Evolutionary conservation across 345 rosid genomes (phyloP).

Genomic region (Lumnitzera racemosa): DNA sequence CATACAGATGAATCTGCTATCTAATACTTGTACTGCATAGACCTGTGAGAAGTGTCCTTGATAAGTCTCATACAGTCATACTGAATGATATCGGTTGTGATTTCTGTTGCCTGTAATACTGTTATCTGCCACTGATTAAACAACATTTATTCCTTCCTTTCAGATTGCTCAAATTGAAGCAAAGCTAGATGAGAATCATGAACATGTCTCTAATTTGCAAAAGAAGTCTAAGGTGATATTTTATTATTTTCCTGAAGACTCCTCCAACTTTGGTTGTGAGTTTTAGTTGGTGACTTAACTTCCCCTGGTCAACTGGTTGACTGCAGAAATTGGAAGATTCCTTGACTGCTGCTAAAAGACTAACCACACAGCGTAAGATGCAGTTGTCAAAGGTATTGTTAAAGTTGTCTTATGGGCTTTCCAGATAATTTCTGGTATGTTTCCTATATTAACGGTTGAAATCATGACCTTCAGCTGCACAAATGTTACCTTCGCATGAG

Average conservation of each 20-base stretch:
- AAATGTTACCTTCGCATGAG: conserved; percentile 58
- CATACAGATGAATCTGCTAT: too few relatives aligned
- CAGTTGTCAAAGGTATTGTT: conserved; percentile 57
- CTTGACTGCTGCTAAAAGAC: conserved; percentile 53
- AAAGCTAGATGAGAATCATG: conserved; percentile 39
- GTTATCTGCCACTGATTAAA: neutral
- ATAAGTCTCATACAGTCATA: too few relatives aligned
- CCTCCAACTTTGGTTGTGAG: too few relatives aligned
- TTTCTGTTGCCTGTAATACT: neutral
- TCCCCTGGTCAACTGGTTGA: neutral
- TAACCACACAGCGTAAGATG: conserved; percentile 45
- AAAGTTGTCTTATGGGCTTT: conserved; percentile 4
- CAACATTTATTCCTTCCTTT: conserved; percentile 9
- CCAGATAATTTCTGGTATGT: neutral
- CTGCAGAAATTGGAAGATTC: conserved; percentile 69
- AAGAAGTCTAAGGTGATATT: conserved; percentile 51
- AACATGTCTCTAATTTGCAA: conserved; percentile 42
- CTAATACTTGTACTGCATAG: too few relatives aligned
- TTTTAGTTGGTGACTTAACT: too few relatives aligned
- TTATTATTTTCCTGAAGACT: too few relatives aligned
- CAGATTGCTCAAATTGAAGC: conserved; percentile 54
- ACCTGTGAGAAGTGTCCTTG: too few relatives aligned
- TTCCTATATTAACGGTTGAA: conserved; percentile 1
- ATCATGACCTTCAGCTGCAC: conserved; percentile 43
- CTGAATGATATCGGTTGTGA: neutral